Percentiles rank a stretch among this genome's conserved stretches.
These are phyloP conservation scores for Leccinum olivaceoglutinosum DNA, from an alignment of 1,284 basidiomycete genomes.

Conservation along the genomic window DNA sequence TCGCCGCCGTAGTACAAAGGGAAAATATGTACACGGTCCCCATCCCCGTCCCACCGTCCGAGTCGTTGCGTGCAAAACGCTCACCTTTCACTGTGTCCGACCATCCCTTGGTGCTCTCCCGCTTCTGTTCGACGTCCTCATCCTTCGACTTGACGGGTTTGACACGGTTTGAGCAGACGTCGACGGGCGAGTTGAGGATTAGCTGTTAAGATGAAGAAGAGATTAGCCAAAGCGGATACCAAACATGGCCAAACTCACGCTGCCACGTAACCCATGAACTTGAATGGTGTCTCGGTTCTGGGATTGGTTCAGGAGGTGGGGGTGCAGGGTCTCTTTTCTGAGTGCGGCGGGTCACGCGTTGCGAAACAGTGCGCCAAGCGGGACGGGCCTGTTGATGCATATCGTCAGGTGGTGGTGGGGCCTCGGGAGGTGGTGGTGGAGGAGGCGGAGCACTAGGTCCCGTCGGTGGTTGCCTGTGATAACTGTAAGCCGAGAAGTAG, in stretches of 20 bases:
- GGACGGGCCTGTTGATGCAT: slow-evolving; percentile 37
- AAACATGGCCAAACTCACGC: slow-evolving; percentile 42
- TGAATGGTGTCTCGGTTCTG: slow-evolving; percentile 30
- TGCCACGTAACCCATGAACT: slow-evolving; percentile 65
- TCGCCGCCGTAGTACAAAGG: no score
- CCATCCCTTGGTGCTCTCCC: no score
- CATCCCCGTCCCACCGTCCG: no score
- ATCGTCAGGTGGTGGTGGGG: slow-evolving; percentile 38
- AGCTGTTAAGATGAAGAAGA: slow-evolving; percentile 31
- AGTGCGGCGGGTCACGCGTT: slow-evolving; percentile 35
- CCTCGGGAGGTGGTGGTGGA: slow-evolving; percentile 38
- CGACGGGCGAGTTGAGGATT: slow-evolving; percentile 33
- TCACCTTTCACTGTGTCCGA: no score
- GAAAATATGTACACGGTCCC: no score
- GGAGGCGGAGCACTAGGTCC: slow-evolving; percentile 34
- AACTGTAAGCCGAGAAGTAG: background rate
- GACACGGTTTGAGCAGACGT: no score
- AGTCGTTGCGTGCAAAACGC: no score
- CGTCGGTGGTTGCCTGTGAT: slow-evolving; percentile 43
- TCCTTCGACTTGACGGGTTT: no score
- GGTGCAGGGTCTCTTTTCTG: slow-evolving; percentile 31
- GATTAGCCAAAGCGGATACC: slow-evolving; percentile 4
- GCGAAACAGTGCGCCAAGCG: slow-evolving; percentile 52
- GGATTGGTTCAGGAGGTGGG: slow-evolving; percentile 28
- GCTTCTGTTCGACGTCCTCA: no score